phyloP scores from a whole-genome alignment of 2,329 filamentous ascomycete genomes.

The Trichoderma semiorbis region DNA sequence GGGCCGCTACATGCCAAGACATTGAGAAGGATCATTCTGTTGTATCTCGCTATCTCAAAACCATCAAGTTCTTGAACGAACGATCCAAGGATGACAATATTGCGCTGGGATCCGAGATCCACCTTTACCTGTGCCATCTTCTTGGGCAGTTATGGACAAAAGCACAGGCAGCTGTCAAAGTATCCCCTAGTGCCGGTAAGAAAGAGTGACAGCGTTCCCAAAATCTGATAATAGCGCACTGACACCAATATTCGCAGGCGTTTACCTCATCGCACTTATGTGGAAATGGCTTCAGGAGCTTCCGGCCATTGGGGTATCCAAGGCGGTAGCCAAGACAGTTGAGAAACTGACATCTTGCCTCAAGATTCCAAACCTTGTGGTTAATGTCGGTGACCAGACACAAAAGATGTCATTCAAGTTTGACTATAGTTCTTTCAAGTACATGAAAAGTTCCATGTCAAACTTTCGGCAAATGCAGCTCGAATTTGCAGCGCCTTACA shows the following conservation, averaged over 20 bases:
- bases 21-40: slow-evolving; percentile 45
- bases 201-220: too few relatives aligned
- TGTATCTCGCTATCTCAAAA: slow-evolving; percentile 45
- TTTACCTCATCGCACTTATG: slow-evolving; percentile 26
- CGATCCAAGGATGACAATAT: slow-evolving; percentile 34
- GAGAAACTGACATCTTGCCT: slow-evolving; percentile 15
- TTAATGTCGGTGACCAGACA: neutral
- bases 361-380: neutral
- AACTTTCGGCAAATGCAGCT: slow-evolving; percentile 54
- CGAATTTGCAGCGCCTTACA: slow-evolving; percentile 65
- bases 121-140: slow-evolving; percentile 36
- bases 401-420: slow-evolving; percentile 3
- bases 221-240: neutral
- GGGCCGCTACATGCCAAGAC: slow-evolving; percentile 23
- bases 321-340: slow-evolving; percentile 18
- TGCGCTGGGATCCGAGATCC: slow-evolving; percentile 33
- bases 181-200: slow-evolving; percentile 4
- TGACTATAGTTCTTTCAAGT: neutral
- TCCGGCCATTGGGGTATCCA: slow-evolving; percentile 16
- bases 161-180: neutral
- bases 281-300: slow-evolving; percentile 25
- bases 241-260: slow-evolving; percentile 15
- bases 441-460: neutral
- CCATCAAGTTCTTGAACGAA: slow-evolving; percentile 44
- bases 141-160: slow-evolving; percentile 25